Evolutionary conservation across 768 basidiomycete genomes (phyloP).

Genomic region (Phylloporus sp.): DNA sequence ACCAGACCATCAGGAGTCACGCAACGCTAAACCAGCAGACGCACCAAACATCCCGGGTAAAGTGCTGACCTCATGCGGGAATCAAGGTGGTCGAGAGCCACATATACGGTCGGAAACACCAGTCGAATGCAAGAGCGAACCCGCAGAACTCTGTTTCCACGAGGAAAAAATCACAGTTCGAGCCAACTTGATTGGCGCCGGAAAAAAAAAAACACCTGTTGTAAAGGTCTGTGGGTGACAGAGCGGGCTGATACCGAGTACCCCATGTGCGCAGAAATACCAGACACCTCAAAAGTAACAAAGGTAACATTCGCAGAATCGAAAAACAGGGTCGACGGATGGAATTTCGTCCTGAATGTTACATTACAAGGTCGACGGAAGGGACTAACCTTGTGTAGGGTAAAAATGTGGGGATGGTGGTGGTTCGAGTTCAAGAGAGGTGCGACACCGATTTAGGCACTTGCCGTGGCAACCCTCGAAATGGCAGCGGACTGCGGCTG

Average conservation of each 20-base stretch:
- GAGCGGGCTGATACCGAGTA: not conserved
- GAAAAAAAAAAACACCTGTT: not conserved
- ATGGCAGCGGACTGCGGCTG: constrained; percentile 7
- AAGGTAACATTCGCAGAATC: not conserved
- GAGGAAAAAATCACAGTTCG: not conserved
- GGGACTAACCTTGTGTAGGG: constrained; percentile 1
- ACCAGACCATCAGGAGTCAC: not conserved
- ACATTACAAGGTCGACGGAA: not conserved
- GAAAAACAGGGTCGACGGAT: not conserved
- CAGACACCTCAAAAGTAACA: not conserved
- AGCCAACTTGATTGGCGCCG: not conserved
- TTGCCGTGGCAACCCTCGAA: constrained; percentile 24
- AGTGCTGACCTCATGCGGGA: no score
- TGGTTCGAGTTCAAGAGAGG: constrained; percentile 31
- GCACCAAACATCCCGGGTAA: constrained; percentile 6
- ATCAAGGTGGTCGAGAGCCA: no score
- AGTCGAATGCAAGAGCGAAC: not conserved
- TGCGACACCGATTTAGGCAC: constrained; percentile 23
- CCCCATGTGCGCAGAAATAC: not conserved
- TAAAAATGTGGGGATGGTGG: constrained; percentile 28
- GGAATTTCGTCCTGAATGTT: not conserved
- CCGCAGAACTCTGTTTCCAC: not conserved
- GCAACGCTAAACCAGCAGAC: not conserved
- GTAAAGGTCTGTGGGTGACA: not conserved
- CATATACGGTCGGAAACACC: constrained; percentile 12